phyloP scores from a whole-genome alignment of 352 stramenopile genomes.

The Phytophthora pinifolia region DNA sequence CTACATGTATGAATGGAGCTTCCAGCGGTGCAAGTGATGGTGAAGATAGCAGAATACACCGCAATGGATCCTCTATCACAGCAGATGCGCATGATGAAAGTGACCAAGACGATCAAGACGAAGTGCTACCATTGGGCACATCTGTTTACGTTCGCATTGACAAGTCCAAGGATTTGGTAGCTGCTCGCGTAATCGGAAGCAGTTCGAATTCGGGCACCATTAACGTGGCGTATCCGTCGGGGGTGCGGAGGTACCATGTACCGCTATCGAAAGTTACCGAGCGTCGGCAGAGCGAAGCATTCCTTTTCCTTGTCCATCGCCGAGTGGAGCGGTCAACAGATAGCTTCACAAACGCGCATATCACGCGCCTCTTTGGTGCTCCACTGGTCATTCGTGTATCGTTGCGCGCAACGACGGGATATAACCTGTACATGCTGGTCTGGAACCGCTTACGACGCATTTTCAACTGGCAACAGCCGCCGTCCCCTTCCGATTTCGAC shows the following conservation, averaged over 20 bases:
- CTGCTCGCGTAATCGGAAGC: constrained; percentile 71
- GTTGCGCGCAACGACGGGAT: constrained; percentile 56
- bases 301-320: constrained; percentile 83
- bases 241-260: constrained; percentile 62
- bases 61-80: background rate
- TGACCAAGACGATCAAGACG: constrained; percentile 28
- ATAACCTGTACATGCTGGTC: constrained; percentile 76
- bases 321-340: constrained; percentile 80
- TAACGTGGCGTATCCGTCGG: constrained; percentile 68
- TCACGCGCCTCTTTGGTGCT: constrained; percentile 78
- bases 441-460: constrained; percentile 81
- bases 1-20: too few species aligned
- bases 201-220: constrained; percentile 53
- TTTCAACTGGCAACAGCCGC: constrained; percentile 80
- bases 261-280: constrained; percentile 56
- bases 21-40: too few species aligned
- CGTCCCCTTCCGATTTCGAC: constrained; percentile 32
- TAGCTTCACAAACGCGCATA: constrained; percentile 78
- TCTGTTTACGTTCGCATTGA: constrained; percentile 69
- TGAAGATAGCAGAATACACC: too few species aligned
- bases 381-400: constrained; percentile 77
- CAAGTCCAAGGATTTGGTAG: constrained; percentile 57
- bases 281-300: constrained; percentile 51
- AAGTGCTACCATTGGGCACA: constrained; percentile 42
- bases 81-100: constrained; percentile 7